Evolutionary conservation across 805 yeast genomes (phyloP).

Genomic region (Clavispora phyllophila): DNA sequence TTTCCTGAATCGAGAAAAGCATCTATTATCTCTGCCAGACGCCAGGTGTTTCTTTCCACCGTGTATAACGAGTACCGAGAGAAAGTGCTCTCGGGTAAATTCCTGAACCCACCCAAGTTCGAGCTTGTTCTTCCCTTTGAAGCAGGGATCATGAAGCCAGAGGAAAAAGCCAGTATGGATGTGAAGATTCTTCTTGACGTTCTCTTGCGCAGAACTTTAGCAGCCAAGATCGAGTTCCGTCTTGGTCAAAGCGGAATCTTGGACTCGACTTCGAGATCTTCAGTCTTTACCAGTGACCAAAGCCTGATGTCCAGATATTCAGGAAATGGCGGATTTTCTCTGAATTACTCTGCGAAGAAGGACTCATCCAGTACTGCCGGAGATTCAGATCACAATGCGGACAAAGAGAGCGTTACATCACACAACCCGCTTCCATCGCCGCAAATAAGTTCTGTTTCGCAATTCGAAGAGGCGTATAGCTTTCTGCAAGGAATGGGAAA

Average conservation of each 20-base stretch:
- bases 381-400: constrained; percentile 23
- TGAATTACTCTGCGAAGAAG: background rate
- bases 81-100: constrained; percentile 20
- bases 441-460: constrained; percentile 19
- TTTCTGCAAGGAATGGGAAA: background rate
- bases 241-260: constrained; percentile 7
- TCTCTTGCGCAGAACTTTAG: constrained; percentile 35
- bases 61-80: constrained; percentile 25
- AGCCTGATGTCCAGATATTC: background rate
- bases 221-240: constrained; percentile 37
- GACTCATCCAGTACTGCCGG: background rate
- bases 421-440: constrained; percentile 27
- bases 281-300: background rate
- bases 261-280: background rate
- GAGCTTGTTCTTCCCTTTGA: constrained; percentile 27
- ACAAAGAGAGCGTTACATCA: constrained; percentile 1
- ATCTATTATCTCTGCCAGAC: constrained; percentile 4
- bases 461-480: background rate
- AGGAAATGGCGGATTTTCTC: background rate
- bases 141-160: constrained; percentile 17
- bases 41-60: constrained; percentile 12
- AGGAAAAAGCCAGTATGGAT: constrained; percentile 27
- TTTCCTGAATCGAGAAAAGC: background rate
- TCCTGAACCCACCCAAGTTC: constrained; percentile 22
- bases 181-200: constrained; percentile 31